Percentiles rank a stretch among this genome's conserved stretches.
Evolutionary conservation across 306 rosid genomes (phyloP).

Genomic region (Prunus armeniaca): DNA sequence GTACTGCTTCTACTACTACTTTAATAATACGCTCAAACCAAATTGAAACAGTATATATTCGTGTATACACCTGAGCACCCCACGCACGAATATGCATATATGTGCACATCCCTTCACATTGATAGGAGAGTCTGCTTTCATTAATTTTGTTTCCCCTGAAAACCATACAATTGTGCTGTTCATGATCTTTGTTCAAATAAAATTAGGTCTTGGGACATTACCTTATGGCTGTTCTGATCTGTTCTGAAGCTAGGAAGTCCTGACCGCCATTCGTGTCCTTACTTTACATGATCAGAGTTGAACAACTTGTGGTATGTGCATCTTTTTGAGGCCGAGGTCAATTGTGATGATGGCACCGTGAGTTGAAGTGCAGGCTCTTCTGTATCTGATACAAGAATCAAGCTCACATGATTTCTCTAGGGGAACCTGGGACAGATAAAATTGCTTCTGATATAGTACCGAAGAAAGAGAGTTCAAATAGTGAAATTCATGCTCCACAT

Average conservation of each 20-base stretch:
- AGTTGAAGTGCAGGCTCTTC: slow-evolving; percentile 28
- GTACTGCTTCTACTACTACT: neutral
- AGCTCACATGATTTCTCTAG: slow-evolving; percentile 67
- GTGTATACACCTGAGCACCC: neutral
- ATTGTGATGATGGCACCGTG: slow-evolving; percentile 26
- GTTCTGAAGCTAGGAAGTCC: neutral
- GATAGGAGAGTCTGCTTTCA: neutral
- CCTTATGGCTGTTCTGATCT: neutral
- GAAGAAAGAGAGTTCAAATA: slow-evolving; percentile 35
- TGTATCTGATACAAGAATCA: slow-evolving; percentile 34
- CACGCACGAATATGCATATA: neutral
- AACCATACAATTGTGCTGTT: neutral
- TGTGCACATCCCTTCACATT: neutral
- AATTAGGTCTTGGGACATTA: neutral
- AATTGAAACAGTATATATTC: neutral
- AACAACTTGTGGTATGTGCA: slow-evolving; percentile 16
- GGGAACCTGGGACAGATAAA: slow-evolving; percentile 43
- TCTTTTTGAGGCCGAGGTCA: slow-evolving; percentile 21
- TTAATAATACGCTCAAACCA: neutral
- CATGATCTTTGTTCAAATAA: neutral
- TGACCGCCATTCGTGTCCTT: neutral
- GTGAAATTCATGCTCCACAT: slow-evolving; percentile 33
- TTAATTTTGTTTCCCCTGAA: neutral
- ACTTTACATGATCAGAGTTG: slow-evolving; percentile 26
- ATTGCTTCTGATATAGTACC: slow-evolving; percentile 47